phyloP scores from a whole-genome alignment of 2,329 filamentous ascomycete species.

The Ophiocordyceps sinensis region DNA sequence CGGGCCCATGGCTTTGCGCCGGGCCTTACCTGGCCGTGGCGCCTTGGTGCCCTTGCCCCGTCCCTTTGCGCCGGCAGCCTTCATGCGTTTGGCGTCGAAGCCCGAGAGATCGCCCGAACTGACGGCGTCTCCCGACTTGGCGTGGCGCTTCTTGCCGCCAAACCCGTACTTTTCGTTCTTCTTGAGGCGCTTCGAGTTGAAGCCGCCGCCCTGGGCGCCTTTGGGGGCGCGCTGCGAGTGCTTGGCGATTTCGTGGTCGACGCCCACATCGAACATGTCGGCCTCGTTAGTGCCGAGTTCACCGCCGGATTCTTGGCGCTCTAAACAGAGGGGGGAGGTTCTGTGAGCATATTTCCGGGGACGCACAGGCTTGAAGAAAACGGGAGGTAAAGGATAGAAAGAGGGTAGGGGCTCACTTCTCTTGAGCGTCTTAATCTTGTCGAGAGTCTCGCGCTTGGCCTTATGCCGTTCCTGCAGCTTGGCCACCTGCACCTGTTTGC shows the following conservation, averaged over 20 bases:
- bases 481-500: constrained; percentile 93
- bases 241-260: constrained; percentile 49
- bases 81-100: constrained; percentile 78
- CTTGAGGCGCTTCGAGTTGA: constrained; percentile 68
- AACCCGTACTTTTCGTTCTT: constrained; percentile 92
- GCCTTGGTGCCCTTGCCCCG: constrained; percentile 19
- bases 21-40: constrained; percentile 34
- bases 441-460: constrained; percentile 81
- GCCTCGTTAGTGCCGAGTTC: constrained; percentile 58
- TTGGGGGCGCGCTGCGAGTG: constrained; percentile 22
- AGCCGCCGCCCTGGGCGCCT: constrained; percentile 13
- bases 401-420: constrained; percentile 56
- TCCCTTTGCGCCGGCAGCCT: constrained; percentile 28
- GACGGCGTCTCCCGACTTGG: constrained; percentile 78
- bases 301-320: constrained; percentile 60
- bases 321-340: constrained; percentile 29
- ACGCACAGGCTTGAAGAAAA: neutral
- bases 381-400: neutral
- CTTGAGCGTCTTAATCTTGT: constrained; percentile 92
- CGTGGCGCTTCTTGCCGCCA: constrained; percentile 84
- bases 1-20: constrained; percentile 28
- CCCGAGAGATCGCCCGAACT: constrained; percentile 68
- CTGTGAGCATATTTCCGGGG: neutral
- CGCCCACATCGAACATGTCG: constrained; percentile 81
- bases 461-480: constrained; percentile 91